Base-by-base conservation (phyloP, 208 protist species). In the Trypanosomatidae sp. region DNA sequence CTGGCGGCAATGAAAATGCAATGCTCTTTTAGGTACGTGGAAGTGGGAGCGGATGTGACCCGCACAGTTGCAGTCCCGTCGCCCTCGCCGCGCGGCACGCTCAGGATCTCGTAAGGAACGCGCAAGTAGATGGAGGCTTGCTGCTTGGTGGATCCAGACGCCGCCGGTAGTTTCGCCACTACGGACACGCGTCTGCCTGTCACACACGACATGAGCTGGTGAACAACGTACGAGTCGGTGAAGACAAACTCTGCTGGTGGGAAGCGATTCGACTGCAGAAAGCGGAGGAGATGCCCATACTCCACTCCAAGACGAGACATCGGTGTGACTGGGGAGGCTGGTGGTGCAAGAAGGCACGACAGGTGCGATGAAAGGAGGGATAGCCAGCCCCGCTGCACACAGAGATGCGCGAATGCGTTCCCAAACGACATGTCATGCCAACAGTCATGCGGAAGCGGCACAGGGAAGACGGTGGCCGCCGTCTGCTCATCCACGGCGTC, bases 331-430 rank as follows among this genome's bases (percentile, higher is more conserved):
- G 22, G 10, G 2, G 58, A 22, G 13, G 5, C n/a, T 25, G 25
- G 25, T 30, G 33, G 28, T 7, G 44, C 39, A 12, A 36, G 49
- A 10, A 49, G 28, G 13, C 50, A 22, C 12, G 15, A 33, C 41
- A 79, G 36, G 19, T 74, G 55, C 7, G 62, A 55, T 28, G 60
- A 39, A 25, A 83, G 70, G 41, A 73, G 25, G 4, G 15, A 25
- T 47, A 77, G 43, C 65, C 73, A 80, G 13, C 74, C 71, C 39
- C 71, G 66, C n/a, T 75, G 79, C 30, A 76, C 41, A 39, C 74
- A 83, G 28, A 80, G 66, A 33, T 62, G 79, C 17, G 69, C 67
- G 3, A 77, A 53, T 41, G 62, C 59, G 44, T 62, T 36, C 46
- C 73, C 44, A 28, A 69, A 60, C 10, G 56, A 22, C 39, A 50